Percentiles rank a stretch among this genome's conserved stretches.
These are phyloP conservation scores for Backusella parvicylindrica DNA, from an alignment of 192 early-diverging fungal species.

Conservation along the genomic window DNA sequence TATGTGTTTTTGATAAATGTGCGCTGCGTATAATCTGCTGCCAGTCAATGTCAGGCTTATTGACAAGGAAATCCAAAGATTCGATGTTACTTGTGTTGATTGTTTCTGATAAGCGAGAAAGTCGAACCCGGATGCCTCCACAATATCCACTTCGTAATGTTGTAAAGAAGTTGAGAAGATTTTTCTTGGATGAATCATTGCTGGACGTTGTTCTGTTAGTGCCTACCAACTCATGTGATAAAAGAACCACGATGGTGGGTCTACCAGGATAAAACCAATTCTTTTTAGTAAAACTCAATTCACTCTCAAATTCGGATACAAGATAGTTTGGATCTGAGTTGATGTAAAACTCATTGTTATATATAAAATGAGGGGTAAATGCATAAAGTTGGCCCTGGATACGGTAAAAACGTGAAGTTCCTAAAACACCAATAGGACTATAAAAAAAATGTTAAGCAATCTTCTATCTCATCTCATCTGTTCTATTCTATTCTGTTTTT, in stretches of 20 bases:
- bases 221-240: constrained; percentile 75
- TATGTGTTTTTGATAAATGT: constrained; percentile 28
- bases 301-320: constrained; percentile 73
- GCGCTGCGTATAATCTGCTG: constrained; percentile 44
- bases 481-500: not conserved
- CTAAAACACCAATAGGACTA: constrained; percentile 72
- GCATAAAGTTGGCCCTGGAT: constrained; percentile 79
- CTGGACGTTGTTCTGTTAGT: constrained; percentile 34
- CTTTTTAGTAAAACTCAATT: constrained; percentile 67
- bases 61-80: constrained; percentile 78
- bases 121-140: constrained; percentile 63
- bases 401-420: constrained; percentile 75
- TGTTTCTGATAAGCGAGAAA: constrained; percentile 72
- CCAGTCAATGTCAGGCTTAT: constrained; percentile 54
- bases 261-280: constrained; percentile 71
- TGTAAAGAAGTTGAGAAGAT: constrained; percentile 81
- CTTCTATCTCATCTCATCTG: not conserved
- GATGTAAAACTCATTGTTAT: constrained; percentile 81
- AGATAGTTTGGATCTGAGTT: constrained; percentile 78
- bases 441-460: not conserved
- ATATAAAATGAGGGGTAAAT: constrained; percentile 84
- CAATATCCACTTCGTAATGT: constrained; percentile 60
- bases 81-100: constrained; percentile 74
- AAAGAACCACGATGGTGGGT: constrained; percentile 71
- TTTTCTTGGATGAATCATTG: constrained; percentile 41